Conservation (phyloP, 2,329 filamentous ascomycete genomes). For the Ophiostoma sp. region DNA sequence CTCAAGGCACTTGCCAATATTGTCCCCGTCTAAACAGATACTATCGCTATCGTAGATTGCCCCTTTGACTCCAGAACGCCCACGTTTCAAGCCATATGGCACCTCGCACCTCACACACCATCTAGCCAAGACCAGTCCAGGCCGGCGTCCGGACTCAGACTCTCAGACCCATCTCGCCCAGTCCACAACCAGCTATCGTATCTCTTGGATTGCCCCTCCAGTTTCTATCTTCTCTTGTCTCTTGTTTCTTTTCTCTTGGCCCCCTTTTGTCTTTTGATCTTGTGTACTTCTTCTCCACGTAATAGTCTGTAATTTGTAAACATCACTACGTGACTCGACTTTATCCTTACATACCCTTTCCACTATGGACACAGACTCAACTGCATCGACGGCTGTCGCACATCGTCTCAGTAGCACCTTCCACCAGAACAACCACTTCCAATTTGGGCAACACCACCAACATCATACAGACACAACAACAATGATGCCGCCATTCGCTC, state of each 20-base stretch:
- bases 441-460: not conserved
- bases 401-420: not conserved
- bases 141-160: not conserved
- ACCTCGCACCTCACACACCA: not conserved
- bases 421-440: not conserved
- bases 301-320: not conserved
- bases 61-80: not conserved
- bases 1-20: no score
- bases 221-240: not conserved
- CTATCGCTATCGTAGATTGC: not conserved
- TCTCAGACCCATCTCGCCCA: not conserved
- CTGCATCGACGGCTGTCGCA: slow-evolving; percentile 15
- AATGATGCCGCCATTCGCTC: not conserved
- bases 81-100: not conserved
- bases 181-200: not conserved
- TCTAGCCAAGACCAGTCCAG: not conserved
- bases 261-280: not conserved
- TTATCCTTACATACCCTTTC: no score
- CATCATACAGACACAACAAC: not conserved
- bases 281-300: not conserved
- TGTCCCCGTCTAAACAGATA: not conserved
- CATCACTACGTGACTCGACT: not conserved
- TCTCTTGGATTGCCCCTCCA: not conserved
- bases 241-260: not conserved
- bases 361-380: not conserved